Evolutionary conservation across 345 rosid species (phyloP).

Genomic region (Populus ilicifolia): DNA sequence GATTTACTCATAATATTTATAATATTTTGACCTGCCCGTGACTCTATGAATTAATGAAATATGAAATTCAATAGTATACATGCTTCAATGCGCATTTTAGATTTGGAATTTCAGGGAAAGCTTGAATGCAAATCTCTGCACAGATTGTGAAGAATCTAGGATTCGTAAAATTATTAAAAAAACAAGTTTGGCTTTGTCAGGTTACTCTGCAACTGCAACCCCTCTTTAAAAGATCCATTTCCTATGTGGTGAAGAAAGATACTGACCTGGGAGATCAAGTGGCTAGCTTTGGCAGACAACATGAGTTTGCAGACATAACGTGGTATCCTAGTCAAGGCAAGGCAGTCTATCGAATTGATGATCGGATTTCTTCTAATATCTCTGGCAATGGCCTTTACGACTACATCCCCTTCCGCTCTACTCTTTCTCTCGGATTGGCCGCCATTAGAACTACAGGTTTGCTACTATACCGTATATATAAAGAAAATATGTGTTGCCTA

Average conservation of each 20-base stretch:
- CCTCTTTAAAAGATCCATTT: constrained; percentile 66
- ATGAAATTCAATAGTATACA: too few relatives aligned
- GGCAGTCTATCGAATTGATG: constrained; percentile 57
- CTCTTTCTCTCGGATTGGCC: constrained; percentile 30
- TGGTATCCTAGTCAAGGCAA: constrained; percentile 71
- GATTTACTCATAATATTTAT: too few relatives aligned
- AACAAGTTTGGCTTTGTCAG: constrained; percentile 14
- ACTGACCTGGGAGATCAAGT: constrained; percentile 43
- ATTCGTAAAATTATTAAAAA: too few relatives aligned
- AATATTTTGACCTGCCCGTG: too few relatives aligned
- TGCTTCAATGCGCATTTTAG: too few relatives aligned
- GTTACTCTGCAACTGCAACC: constrained; percentile 59
- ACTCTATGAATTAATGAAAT: too few relatives aligned
- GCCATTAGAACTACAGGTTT: constrained; percentile 46
- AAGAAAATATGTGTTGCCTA: too few relatives aligned
- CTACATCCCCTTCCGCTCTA: constrained; percentile 51
- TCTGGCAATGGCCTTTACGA: constrained; percentile 55
- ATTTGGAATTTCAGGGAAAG: too few relatives aligned
- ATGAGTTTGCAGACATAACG: constrained; percentile 66
- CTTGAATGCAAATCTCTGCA: too few relatives aligned
- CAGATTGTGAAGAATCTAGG: too few relatives aligned
- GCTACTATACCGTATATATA: too few relatives aligned
- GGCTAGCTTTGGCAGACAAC: constrained; percentile 41
- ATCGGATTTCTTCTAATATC: constrained; percentile 40
- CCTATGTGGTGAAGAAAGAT: constrained; percentile 37